phyloP scores from a whole-genome alignment of 129 eudicot species.

The Helianthus tuberosus region DNA sequence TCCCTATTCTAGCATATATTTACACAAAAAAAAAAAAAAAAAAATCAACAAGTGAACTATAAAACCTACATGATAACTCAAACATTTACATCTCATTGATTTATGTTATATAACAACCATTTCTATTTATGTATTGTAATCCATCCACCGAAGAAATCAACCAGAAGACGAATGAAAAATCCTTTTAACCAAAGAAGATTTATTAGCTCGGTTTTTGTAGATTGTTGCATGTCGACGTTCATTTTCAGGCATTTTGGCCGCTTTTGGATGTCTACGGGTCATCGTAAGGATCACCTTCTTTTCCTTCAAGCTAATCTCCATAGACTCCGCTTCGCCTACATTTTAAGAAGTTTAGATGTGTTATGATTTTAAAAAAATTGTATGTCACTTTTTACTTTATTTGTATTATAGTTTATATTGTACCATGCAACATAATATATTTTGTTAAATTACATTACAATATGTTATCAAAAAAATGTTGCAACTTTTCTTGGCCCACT shows the following conservation, averaged over 20 bases:
- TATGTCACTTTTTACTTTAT: too few species aligned
- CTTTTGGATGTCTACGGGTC: constrained; percentile 36
- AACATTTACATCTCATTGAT: neutral
- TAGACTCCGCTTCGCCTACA: constrained; percentile 67
- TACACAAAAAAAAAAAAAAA: too few species aligned
- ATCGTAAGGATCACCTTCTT: constrained; percentile 64
- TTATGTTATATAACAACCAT: neutral
- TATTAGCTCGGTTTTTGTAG: constrained; percentile 24
- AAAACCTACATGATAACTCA: neutral
- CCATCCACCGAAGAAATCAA: neutral
- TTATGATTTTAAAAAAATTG: neutral
- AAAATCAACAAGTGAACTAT: neutral
- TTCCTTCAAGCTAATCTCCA: constrained; percentile 66
- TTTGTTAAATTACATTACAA: too few species aligned
- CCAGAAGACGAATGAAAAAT: constrained; percentile 23
- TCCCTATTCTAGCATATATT: too few species aligned
- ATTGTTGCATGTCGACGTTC: constrained; percentile 7
- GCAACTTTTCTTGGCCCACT: too few species aligned
- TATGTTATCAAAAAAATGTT: too few species aligned
- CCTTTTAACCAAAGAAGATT: constrained; percentile 32
- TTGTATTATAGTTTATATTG: too few species aligned
- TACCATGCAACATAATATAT: too few species aligned
- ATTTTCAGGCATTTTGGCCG: constrained; percentile 17
- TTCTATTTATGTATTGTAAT: neutral
- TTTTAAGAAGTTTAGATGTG: neutral